Conservation (phyloP, 2,329 filamentous ascomycete species). For the Fusarium tanahbumbuense region DNA sequence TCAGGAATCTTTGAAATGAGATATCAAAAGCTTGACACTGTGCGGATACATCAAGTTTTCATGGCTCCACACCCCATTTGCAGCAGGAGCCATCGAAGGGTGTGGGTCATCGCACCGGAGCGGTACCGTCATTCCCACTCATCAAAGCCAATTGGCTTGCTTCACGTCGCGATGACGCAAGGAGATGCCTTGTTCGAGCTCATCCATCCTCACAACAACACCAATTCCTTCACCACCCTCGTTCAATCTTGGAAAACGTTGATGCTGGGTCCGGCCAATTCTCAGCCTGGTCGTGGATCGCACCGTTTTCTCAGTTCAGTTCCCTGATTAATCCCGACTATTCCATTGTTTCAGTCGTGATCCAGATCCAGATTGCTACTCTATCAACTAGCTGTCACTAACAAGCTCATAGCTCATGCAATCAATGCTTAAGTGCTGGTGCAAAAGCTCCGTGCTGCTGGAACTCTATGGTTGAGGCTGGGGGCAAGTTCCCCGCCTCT, state of each 20-base stretch:
- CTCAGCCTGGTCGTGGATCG: neutral
- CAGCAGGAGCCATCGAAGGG: slow-evolving; percentile 27
- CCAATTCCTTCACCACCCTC: slow-evolving; percentile 28
- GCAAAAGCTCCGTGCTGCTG: slow-evolving; percentile 29
- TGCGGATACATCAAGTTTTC: slow-evolving; percentile 32
- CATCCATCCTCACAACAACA: slow-evolving; percentile 21
- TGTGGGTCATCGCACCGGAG: slow-evolving; percentile 23
- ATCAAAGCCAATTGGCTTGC: slow-evolving; percentile 34
- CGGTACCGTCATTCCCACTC: slow-evolving; percentile 43
- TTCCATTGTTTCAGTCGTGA: slow-evolving; percentile 18
- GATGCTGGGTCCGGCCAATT: neutral
- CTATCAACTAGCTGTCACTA: neutral
- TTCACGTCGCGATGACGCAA: slow-evolving; percentile 45
- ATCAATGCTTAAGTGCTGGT: slow-evolving; percentile 11
- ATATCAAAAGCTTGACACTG: slow-evolving; percentile 20
- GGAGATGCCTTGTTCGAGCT: slow-evolving; percentile 32
- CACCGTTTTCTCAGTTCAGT: slow-evolving; percentile 18
- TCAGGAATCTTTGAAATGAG: slow-evolving; percentile 21
- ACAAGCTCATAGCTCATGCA: slow-evolving; percentile 12
- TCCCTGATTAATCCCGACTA: slow-evolving; percentile 21
- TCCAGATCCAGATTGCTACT: slow-evolving; percentile 2
- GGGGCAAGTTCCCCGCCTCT: slow-evolving; percentile 18
- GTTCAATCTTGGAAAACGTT: slow-evolving; percentile 15
- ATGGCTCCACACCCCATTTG: slow-evolving; percentile 36
- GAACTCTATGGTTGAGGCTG: slow-evolving; percentile 16